A percentile compares a stretch with the other conserved stretches of the same genome.
These are phyloP conservation scores for Raffaelea albimanens DNA, from an alignment of 2,329 filamentous ascomycete genomes.

Conservation along the genomic window DNA sequence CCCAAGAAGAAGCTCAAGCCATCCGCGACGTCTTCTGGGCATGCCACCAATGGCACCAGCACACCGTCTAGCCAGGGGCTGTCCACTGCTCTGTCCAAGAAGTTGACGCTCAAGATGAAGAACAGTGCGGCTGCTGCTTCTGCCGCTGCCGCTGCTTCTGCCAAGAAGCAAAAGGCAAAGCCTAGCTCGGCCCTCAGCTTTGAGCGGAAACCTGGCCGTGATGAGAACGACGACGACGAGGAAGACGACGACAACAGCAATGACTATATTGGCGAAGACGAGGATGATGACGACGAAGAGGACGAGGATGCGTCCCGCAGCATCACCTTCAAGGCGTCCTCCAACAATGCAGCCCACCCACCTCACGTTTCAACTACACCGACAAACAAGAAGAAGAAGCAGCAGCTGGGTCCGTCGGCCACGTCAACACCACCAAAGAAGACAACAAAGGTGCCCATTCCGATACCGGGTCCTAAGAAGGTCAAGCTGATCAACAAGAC, in stretches of 20 bases:
- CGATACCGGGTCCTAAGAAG: conserved; percentile 33
- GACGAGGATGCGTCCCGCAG: conserved; percentile 4
- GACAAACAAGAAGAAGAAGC: conserved; percentile 14
- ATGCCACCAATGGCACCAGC: conserved; percentile 1
- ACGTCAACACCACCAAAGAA: conserved; percentile 32
- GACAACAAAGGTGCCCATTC: conserved; percentile 29
- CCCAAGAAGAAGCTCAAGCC: conserved; percentile 49
- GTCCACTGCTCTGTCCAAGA: conserved; percentile 10
- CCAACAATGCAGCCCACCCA: neutral
- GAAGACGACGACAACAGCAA: conserved; percentile 11
- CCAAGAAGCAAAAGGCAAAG: conserved; percentile 49
- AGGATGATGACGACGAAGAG: conserved; percentile 1
- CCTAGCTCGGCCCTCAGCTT: conserved; percentile 38
- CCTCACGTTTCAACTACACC: neutral
- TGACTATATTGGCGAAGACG: conserved; percentile 6
- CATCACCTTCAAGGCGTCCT: conserved; percentile 7
- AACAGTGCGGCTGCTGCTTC: conserved; percentile 25
- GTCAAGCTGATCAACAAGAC: conserved; percentile 30
- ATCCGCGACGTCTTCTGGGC: conserved; percentile 7
- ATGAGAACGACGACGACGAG: conserved; percentile 10
- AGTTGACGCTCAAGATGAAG: conserved; percentile 36
- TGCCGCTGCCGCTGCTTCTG: conserved; percentile 10
- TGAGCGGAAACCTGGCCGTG: conserved; percentile 27
- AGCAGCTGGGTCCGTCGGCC: conserved; percentile 17
- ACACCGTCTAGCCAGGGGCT: conserved; percentile 10